phyloP scores from a whole-genome alignment of 768 basidiomycete species.

The Neoboletus brunneissimus region DNA sequence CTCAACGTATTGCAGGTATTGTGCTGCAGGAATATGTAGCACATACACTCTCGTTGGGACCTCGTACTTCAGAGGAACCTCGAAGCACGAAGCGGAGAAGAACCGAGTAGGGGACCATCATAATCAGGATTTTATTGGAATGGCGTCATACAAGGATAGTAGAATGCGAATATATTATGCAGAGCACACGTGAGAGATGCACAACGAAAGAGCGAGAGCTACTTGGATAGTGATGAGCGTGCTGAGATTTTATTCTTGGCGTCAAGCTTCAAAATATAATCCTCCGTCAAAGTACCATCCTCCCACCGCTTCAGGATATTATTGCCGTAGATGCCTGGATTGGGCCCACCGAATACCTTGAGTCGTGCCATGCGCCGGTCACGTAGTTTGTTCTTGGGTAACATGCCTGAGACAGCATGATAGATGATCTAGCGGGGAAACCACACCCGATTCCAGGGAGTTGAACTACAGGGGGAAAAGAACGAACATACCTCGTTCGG shows the following conservation, averaged over 20 bases:
- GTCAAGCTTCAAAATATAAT: slow-evolving; percentile 28
- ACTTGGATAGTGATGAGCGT: slow-evolving; percentile 10
- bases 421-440: slow-evolving; percentile 72
- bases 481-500: slow-evolving; percentile 76
- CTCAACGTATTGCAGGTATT: slow-evolving; percentile 47
- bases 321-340: slow-evolving; percentile 71
- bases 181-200: neutral
- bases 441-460: neutral
- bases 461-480: neutral
- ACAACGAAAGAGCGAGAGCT: slow-evolving; percentile 1
- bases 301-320: slow-evolving; percentile 86
- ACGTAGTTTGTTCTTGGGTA: slow-evolving; percentile 96
- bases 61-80: neutral
- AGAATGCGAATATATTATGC: slow-evolving; percentile 7
- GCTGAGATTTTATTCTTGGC: slow-evolving; percentile 16
- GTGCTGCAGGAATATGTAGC: slow-evolving; percentile 65
- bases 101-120: neutral
- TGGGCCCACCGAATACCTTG: slow-evolving; percentile 79
- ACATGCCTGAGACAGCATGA: slow-evolving; percentile 95
- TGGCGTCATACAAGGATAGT: neutral
- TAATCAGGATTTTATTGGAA: neutral
- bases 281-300: slow-evolving; percentile 64
- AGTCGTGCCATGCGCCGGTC: slow-evolving; percentile 85
- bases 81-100: slow-evolving; percentile 8
- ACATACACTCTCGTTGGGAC: slow-evolving; percentile 19